These are phyloP conservation scores for Hura crepitans DNA, from an alignment of 441 rosid species.

Conservation along the genomic window DNA sequence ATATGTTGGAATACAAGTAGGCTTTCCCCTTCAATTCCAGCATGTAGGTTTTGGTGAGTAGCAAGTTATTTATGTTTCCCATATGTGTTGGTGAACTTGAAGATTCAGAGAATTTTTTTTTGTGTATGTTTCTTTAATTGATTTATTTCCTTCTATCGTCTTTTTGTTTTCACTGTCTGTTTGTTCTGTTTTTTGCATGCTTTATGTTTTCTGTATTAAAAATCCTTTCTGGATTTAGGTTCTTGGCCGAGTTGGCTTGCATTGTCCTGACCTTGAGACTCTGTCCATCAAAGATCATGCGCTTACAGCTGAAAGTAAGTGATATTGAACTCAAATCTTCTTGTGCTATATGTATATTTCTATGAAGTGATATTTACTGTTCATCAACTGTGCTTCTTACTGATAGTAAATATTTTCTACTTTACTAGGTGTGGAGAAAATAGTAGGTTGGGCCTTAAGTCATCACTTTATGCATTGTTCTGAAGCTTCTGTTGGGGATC, in stretches of 20 bases:
- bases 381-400: constrained; percentile 10
- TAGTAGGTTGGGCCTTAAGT: constrained; percentile 90
- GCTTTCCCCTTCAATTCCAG: background rate
- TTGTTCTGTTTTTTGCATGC: background rate
- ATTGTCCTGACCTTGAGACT: constrained; percentile 74
- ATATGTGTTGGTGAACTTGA: background rate
- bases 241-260: constrained; percentile 58
- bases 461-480: constrained; percentile 73
- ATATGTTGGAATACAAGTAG: background rate
- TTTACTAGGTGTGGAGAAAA: constrained; percentile 77
- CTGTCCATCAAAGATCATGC: constrained; percentile 73
- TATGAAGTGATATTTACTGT: background rate
- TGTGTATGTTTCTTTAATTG: background rate
- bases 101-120: background rate
- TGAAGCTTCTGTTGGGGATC: constrained; percentile 55
- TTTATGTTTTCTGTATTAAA: background rate
- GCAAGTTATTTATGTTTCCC: background rate
- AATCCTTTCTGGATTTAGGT: constrained; percentile 33
- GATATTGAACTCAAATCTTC: constrained; percentile 21
- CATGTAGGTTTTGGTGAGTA: background rate
- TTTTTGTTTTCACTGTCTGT: background rate
- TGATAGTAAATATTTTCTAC: constrained; percentile 17
- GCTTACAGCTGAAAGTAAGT: constrained; percentile 73
- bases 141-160: background rate
- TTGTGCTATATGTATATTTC: background rate